Conservation (phyloP, 306 rosid species). For the Prunus mume region DNA sequence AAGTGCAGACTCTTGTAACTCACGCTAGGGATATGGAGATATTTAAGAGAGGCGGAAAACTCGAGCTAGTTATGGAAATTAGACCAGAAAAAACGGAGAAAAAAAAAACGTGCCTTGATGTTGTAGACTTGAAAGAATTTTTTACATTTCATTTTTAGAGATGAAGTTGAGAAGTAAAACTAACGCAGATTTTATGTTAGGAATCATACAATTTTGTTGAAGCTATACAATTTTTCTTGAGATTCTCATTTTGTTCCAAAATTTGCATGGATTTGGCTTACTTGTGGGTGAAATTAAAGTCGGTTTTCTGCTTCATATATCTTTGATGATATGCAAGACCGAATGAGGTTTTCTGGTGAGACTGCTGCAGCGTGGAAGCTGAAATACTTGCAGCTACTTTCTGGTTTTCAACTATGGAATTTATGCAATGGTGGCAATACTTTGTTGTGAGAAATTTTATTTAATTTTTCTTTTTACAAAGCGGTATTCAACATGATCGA, state of each 20-base stretch:
- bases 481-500: too few species aligned
- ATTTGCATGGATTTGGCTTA: neutral
- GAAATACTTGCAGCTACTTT: too few species aligned
- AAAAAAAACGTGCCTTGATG: slow-evolving; percentile 31
- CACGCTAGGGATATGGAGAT: slow-evolving; percentile 46
- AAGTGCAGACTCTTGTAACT: slow-evolving; percentile 49
- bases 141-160: slow-evolving; percentile 17
- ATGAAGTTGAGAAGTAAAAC: slow-evolving; percentile 37
- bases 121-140: slow-evolving; percentile 53
- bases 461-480: too few species aligned
- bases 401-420: too few species aligned
- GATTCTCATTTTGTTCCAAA: neutral
- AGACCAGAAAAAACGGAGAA: slow-evolving; percentile 35
- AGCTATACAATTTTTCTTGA: neutral
- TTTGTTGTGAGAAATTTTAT: too few species aligned
- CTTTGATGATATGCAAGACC: too few species aligned
- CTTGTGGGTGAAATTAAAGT: neutral
- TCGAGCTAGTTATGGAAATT: slow-evolving; percentile 37
- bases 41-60: slow-evolving; percentile 35
- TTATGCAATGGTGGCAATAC: too few species aligned
- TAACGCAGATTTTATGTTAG: slow-evolving; percentile 26
- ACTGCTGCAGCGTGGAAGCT: neutral
- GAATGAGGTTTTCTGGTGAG: neutral
- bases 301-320: neutral
- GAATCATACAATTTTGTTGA: slow-evolving; percentile 29